These are phyloP conservation scores for Colletotrichum acutatum DNA, from an alignment of 2,329 filamentous ascomycete species.

Conservation along the genomic window DNA sequence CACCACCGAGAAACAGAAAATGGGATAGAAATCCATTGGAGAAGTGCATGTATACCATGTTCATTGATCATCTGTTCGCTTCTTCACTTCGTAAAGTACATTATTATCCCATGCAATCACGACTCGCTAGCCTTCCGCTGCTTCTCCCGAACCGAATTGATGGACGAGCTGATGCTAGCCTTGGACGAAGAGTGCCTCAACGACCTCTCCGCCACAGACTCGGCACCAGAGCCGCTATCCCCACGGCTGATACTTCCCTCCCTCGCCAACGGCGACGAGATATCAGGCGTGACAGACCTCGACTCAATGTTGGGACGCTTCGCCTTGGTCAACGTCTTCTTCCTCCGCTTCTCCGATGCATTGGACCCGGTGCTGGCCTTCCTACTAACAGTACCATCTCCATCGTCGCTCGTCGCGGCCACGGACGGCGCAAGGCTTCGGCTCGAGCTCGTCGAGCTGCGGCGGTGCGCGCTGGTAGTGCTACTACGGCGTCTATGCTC, in stretches of 20 bases:
- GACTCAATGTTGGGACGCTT: conserved; percentile 59
- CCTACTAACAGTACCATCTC: conserved; percentile 51
- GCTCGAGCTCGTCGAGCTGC: conserved; percentile 63
- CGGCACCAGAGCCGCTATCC: conserved; percentile 15
- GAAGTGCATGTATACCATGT: neutral
- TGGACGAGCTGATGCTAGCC: conserved; percentile 26
- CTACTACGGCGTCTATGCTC: conserved; percentile 60
- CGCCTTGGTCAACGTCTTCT: conserved; percentile 54
- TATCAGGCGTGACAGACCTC: conserved; percentile 65
- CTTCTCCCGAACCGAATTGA: conserved; percentile 26
- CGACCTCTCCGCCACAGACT: conserved; percentile 20
- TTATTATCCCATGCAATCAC: conserved; percentile 2
- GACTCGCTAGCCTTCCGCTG: conserved; percentile 27
- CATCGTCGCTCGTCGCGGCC: conserved; percentile 41
- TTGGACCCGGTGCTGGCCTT: conserved; percentile 60
- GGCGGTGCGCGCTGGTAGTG: conserved; percentile 56
- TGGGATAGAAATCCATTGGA: too few relatives aligned
- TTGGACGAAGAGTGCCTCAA: conserved; percentile 34
- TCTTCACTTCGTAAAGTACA: conserved; percentile 27
- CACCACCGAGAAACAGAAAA: neutral
- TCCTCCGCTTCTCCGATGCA: conserved; percentile 63
- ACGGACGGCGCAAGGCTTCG: conserved; percentile 63
- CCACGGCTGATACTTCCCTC: conserved; percentile 53
- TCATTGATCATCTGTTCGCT: conserved; percentile 31
- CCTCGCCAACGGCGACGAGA: conserved; percentile 62